These are phyloP conservation scores for Trypethelium eluteriae DNA, from an alignment of 495 filamentous ascomycete species.

Conservation along the genomic window DNA sequence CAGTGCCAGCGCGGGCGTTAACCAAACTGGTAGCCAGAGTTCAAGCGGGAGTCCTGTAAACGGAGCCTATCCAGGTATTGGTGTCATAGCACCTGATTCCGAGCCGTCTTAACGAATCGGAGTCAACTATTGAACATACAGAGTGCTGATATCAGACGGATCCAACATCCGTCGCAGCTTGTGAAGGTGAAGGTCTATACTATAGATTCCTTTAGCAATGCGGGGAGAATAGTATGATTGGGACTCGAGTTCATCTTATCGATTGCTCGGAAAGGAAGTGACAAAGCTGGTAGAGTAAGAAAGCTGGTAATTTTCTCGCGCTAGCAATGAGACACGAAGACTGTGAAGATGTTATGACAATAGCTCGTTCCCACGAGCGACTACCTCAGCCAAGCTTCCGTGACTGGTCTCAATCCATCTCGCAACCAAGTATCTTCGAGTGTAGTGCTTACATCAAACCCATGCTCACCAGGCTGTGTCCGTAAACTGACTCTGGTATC, in stretches of 20 bases:
- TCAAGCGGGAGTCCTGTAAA: constrained; percentile 20
- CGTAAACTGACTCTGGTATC: neutral
- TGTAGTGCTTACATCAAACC: neutral
- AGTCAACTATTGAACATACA: neutral
- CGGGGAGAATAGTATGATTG: neutral
- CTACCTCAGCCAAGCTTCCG: neutral
- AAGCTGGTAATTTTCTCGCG: too few relatives aligned
- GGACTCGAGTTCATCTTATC: neutral
- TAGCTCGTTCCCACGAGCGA: neutral
- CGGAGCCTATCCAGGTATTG: constrained; percentile 20
- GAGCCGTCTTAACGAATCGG: neutral
- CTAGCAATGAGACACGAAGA: too few relatives aligned
- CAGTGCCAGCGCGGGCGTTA: constrained; percentile 15
- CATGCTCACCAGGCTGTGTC: too few relatives aligned
- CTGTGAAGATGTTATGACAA: too few relatives aligned
- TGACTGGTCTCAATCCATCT: neutral
- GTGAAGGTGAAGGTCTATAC: too few relatives aligned
- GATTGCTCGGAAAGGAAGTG: too few relatives aligned
- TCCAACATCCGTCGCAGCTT: neutral
- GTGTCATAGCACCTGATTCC: constrained; percentile 18
- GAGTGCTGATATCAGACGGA: neutral
- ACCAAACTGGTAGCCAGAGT: constrained; percentile 13
- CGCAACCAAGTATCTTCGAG: neutral
- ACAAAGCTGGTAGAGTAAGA: too few relatives aligned
- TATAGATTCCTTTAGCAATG: too few relatives aligned